These are phyloP conservation scores for Phytopythium ostracodes DNA, from an alignment of 352 stramenopile genomes.

Conservation along the genomic window DNA sequence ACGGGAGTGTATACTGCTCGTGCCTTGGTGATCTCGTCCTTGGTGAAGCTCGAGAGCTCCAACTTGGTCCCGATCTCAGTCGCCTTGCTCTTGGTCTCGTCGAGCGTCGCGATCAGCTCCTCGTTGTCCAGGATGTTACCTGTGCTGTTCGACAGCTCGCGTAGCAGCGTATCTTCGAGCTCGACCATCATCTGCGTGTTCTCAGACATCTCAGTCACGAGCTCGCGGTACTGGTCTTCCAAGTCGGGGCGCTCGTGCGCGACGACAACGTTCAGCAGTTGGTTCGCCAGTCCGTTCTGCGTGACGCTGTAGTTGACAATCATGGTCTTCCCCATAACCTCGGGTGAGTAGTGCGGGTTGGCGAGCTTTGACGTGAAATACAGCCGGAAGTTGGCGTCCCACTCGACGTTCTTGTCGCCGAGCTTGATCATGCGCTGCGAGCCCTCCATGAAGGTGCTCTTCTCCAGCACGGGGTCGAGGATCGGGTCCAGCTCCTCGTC, in stretches of 20 bases:
- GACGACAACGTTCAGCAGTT: slow-evolving; percentile 94
- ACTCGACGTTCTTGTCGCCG: slow-evolving; percentile 93
- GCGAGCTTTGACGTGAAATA: slow-evolving; percentile 95
- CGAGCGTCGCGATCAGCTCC: slow-evolving; percentile 92
- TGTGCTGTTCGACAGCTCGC: slow-evolving; percentile 85
- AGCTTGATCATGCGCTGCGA: slow-evolving; percentile 90
- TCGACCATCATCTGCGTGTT: slow-evolving; percentile 92
- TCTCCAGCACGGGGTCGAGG: slow-evolving; percentile 92
- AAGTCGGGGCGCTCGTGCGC: slow-evolving; percentile 91
- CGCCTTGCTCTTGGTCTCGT: slow-evolving; percentile 94
- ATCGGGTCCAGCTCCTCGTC: slow-evolving; percentile 95
- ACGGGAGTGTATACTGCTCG: slow-evolving; percentile 90
- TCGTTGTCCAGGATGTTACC: slow-evolving; percentile 95
- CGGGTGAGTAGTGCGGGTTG: slow-evolving; percentile 93
- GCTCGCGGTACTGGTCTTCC: slow-evolving; percentile 90
- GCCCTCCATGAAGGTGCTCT: slow-evolving; percentile 91
- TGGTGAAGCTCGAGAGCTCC: slow-evolving; percentile 91
- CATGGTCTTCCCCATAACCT: slow-evolving; percentile 96
- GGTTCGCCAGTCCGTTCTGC: slow-evolving; percentile 88
- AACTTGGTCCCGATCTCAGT: slow-evolving; percentile 93
- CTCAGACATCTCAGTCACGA: slow-evolving; percentile 92
- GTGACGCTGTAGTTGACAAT: slow-evolving; percentile 97
- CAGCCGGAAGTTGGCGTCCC: slow-evolving; percentile 91
- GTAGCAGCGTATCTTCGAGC: slow-evolving; percentile 90
- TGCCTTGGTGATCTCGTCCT: slow-evolving; percentile 92